Evolutionary conservation across 1,139 yeast species (phyloP).

Genomic region (Kodamaea suecica): DNA sequence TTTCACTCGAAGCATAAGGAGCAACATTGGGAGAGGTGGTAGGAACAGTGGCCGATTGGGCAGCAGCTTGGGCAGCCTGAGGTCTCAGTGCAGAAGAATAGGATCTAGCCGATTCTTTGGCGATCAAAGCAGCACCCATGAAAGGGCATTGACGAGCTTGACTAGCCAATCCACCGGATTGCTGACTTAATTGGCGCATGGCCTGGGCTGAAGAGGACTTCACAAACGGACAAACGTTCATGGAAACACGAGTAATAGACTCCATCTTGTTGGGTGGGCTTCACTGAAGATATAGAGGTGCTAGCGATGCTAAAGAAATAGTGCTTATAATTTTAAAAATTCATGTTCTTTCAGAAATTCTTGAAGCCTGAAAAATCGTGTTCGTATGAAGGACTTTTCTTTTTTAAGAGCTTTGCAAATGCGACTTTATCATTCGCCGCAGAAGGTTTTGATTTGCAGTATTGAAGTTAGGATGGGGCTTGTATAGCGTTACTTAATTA

Average conservation of each 20-base stretch:
- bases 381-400: no score
- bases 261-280: slow-evolving; percentile 52
- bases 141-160: slow-evolving; percentile 84
- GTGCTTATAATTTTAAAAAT: no score
- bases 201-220: slow-evolving; percentile 64
- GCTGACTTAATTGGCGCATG: slow-evolving; percentile 49
- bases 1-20: slow-evolving; percentile 33
- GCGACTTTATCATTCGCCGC: no score
- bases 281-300: not conserved
- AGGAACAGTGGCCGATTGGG: slow-evolving; percentile 14
- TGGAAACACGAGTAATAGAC: slow-evolving; percentile 70
- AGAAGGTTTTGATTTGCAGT: no score
- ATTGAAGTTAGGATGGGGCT: no score
- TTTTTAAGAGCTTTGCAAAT: no score
- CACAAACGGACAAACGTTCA: slow-evolving; percentile 83
- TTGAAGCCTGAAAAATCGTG: no score
- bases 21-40: slow-evolving; percentile 27
- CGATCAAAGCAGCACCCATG: slow-evolving; percentile 71
- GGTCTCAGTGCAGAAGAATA: slow-evolving; percentile 61
- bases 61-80: slow-evolving; percentile 46
- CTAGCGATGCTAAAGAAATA: not conserved
- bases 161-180: slow-evolving; percentile 46
- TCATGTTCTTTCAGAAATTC: slow-evolving; percentile 2
- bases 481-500: no score
- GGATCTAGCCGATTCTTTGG: slow-evolving; percentile 32